These are phyloP conservation scores for Cyberlindnera japonica DNA, from an alignment of 805 yeast genomes.

Conservation along the genomic window DNA sequence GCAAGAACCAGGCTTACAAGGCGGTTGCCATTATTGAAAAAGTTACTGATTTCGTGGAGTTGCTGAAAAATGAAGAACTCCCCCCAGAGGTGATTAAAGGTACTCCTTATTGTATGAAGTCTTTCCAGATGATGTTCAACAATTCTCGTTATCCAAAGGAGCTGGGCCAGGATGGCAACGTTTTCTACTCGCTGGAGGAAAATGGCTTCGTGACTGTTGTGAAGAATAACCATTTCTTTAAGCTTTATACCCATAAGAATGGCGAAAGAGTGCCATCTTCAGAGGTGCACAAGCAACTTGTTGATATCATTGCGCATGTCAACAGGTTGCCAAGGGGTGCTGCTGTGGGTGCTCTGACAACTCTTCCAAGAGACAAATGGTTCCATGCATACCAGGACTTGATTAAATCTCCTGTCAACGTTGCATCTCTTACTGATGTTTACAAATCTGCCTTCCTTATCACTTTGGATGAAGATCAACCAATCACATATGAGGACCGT, in stretches of 20 bases:
- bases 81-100: constrained; percentile 77
- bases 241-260: constrained; percentile 59
- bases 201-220: constrained; percentile 71
- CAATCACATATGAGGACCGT: constrained; percentile 77
- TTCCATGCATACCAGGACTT: constrained; percentile 55
- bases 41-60: constrained; percentile 61
- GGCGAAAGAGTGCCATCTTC: constrained; percentile 39
- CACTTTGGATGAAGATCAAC: constrained; percentile 69
- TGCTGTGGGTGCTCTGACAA: constrained; percentile 69
- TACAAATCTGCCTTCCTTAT: constrained; percentile 77
- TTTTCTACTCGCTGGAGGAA: constrained; percentile 39
- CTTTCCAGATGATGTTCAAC: constrained; percentile 88
- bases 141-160: constrained; percentile 75
- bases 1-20: constrained; percentile 62
- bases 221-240: constrained; percentile 76
- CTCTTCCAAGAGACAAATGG: constrained; percentile 85
- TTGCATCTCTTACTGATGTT: constrained; percentile 58
- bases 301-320: constrained; percentile 43
- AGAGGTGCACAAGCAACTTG: constrained; percentile 56
- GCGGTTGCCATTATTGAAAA: constrained; percentile 72
- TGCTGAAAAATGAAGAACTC: constrained; percentile 66
- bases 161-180: constrained; percentile 57
- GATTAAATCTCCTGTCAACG: constrained; percentile 56
- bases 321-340: constrained; percentile 28
- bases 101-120: constrained; percentile 91